A percentile compares a stretch with the other conserved stretches of the same genome.
These are phyloP conservation scores for Keqinozyma sinolaborantium DNA, from an alignment of 1,139 yeast genomes.

Conservation along the genomic window DNA sequence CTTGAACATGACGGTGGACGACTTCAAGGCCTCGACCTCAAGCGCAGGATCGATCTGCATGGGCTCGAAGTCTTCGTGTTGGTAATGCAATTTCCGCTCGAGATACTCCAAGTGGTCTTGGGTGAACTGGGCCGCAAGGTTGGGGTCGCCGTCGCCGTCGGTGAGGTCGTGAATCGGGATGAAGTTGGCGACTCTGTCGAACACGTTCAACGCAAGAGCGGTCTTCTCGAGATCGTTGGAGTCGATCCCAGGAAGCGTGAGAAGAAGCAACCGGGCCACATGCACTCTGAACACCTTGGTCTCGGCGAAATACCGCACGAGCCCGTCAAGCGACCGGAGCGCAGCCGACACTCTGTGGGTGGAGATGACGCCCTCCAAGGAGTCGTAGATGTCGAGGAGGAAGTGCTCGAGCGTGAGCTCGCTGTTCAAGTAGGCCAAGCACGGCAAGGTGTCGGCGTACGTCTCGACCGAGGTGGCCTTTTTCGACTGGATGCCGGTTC, in stretches of 20 bases:
- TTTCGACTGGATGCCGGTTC: slow-evolving; percentile 80
- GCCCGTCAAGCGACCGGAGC: slow-evolving; percentile 59
- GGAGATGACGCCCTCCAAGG: slow-evolving; percentile 75
- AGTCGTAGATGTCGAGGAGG: slow-evolving; percentile 76
- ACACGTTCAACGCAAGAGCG: slow-evolving; percentile 61
- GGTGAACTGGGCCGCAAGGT: slow-evolving; percentile 72
- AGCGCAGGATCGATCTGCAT: slow-evolving; percentile 33
- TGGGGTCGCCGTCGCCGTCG: slow-evolving; percentile 41
- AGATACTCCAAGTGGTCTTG: slow-evolving; percentile 56
- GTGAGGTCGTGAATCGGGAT: slow-evolving; percentile 66
- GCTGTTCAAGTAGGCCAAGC: slow-evolving; percentile 64
- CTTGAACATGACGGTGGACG: slow-evolving; percentile 73
- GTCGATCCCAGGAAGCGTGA: slow-evolving; percentile 80
- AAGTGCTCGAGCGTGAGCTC: slow-evolving; percentile 59
- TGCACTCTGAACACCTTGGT: slow-evolving; percentile 74
- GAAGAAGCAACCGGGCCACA: slow-evolving; percentile 65
- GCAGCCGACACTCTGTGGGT: slow-evolving; percentile 82
- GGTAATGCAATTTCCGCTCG: slow-evolving; percentile 27
- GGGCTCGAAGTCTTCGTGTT: slow-evolving; percentile 5
- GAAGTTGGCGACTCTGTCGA: slow-evolving; percentile 69
- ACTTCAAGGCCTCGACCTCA: slow-evolving; percentile 57
- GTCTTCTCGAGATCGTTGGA: slow-evolving; percentile 83
- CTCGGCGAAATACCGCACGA: slow-evolving; percentile 65
- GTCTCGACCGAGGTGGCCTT: slow-evolving; percentile 53
- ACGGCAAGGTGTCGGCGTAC: slow-evolving; percentile 59